phyloP scores from a whole-genome alignment of 768 basidiomycete genomes.

The Leccinum arenicola region DNA sequence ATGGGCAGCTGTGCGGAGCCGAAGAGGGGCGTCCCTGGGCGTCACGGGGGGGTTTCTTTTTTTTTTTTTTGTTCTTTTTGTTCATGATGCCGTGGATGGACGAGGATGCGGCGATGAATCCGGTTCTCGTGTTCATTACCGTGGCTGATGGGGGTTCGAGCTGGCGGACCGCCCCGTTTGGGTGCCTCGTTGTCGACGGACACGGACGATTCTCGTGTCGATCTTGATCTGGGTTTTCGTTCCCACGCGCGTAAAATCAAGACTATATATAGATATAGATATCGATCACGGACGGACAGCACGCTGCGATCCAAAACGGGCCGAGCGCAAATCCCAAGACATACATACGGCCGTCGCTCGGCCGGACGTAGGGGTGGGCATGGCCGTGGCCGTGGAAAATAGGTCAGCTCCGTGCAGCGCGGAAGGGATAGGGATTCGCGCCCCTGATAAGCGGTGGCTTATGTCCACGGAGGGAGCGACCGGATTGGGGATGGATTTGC shows the following conservation, averaged over 20 bases:
- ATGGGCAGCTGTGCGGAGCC: not conserved
- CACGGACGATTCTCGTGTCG: conserved; percentile 40
- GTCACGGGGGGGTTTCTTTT: conserved; percentile 34
- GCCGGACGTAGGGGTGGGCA: not conserved
- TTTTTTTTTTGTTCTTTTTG: conserved; percentile 43
- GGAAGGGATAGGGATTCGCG: conserved; percentile 20
- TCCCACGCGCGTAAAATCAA: conserved; percentile 44
- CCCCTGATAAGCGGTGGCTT: conserved; percentile 14
- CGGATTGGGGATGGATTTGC: conserved; percentile 24
- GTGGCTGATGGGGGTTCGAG: not conserved
- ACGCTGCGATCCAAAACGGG: conserved; percentile 26
- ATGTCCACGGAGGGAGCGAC: conserved; percentile 28
- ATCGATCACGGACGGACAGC: not conserved
- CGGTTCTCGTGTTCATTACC: conserved; percentile 26
- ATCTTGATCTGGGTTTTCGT: conserved; percentile 51
- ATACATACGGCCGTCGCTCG: not conserved
- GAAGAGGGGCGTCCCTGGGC: conserved; percentile 23
- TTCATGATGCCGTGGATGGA: not conserved
- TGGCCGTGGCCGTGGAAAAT: not conserved
- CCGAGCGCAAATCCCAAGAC: conserved; percentile 20
- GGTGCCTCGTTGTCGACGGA: conserved; percentile 1
- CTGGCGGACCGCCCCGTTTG: not conserved
- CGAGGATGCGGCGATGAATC: not conserved
- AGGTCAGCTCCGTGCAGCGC: conserved; percentile 19
- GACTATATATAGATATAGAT: conserved; percentile 3